phyloP scores from a whole-genome alignment of 176 grass and related monocot species.

The Coix lacrymajobi region DNA sequence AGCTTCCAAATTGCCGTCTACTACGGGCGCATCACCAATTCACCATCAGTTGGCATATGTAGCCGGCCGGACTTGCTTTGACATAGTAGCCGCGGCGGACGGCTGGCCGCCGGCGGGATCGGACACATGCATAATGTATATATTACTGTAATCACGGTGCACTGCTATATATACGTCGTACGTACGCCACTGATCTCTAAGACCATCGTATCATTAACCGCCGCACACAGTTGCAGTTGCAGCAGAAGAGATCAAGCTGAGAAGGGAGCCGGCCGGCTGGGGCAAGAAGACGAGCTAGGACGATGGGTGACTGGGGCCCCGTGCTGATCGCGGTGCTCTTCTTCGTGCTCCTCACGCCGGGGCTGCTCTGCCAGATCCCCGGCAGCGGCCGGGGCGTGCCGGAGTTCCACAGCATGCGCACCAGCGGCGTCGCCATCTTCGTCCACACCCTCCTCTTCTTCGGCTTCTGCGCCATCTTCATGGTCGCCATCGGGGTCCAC shows the following conservation, averaged over 20 bases:
- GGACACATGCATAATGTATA: no score
- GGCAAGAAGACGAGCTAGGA: neutral
- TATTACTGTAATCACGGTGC: no score
- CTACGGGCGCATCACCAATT: no score
- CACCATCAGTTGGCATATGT: no score
- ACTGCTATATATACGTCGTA: neutral
- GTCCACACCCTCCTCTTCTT: conserved; percentile 57
- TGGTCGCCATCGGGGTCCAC: conserved; percentile 36
- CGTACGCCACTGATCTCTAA: neutral
- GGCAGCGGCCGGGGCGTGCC: conserved; percentile 2
- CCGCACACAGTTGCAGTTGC: no score
- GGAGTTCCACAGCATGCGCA: conserved; percentile 45
- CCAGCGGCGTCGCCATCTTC: conserved; percentile 32
- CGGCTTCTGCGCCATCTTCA: conserved; percentile 50
- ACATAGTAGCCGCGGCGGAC: conserved; percentile 6
- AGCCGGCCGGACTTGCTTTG: neutral
- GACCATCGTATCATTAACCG: neutral
- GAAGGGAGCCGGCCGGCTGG: neutral
- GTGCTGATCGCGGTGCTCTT: conserved; percentile 48
- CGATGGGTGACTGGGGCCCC: conserved; percentile 32
- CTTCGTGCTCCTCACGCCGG: conserved; percentile 47
- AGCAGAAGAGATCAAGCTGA: neutral
- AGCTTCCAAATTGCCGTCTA: no score
- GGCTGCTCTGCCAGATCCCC: conserved; percentile 44
- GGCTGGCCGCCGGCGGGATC: no score